Percentiles rank a stretch among this genome's conserved stretches.
These are phyloP conservation scores for Saksenaea oblongispora DNA, from an alignment of 371 early-diverging fungal genomes.

Conservation along the genomic window DNA sequence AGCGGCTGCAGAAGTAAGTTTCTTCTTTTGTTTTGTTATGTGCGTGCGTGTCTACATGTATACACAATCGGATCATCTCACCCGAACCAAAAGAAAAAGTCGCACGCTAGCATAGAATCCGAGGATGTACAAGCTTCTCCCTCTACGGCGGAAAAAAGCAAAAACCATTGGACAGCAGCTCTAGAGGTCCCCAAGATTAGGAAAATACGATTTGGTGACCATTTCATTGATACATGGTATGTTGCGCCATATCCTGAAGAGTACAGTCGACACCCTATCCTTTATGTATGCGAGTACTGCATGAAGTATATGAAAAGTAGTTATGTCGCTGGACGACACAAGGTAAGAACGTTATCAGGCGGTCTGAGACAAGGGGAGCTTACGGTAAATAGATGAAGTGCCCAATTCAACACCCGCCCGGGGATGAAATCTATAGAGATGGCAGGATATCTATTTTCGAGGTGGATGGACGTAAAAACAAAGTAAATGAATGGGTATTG, in stretches of 20 bases:
- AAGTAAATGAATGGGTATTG: slow-evolving; percentile 25
- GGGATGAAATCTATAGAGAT: slow-evolving; percentile 93
- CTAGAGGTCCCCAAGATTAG: slow-evolving; percentile 14
- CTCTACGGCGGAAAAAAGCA: not conserved
- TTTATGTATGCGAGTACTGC: slow-evolving; percentile 96
- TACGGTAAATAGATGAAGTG: slow-evolving; percentile 58
- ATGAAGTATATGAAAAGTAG: slow-evolving; percentile 85
- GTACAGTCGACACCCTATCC: slow-evolving; percentile 61
- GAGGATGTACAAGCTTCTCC: not conserved
- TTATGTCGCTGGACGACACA: slow-evolving; percentile 64
- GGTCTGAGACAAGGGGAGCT: not conserved
- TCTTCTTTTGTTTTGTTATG: slow-evolving; percentile 5
- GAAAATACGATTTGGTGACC: slow-evolving; percentile 63
- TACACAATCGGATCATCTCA: not conserved
- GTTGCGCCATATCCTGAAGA: slow-evolving; percentile 96
- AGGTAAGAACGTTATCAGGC: slow-evolving; percentile 28
- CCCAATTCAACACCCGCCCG: slow-evolving; percentile 83
- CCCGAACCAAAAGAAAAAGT: not conserved
- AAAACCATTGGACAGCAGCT: slow-evolving; percentile 6
- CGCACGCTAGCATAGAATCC: not conserved
- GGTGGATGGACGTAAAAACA: slow-evolving; percentile 88
- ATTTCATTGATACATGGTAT: slow-evolving; percentile 92
- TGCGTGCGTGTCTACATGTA: not conserved
- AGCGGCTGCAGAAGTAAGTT: slow-evolving; percentile 40
- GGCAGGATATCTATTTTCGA: slow-evolving; percentile 80